Conservation (phyloP, 352 stramenopile species). For the Globisporangium okanoganense region DNA sequence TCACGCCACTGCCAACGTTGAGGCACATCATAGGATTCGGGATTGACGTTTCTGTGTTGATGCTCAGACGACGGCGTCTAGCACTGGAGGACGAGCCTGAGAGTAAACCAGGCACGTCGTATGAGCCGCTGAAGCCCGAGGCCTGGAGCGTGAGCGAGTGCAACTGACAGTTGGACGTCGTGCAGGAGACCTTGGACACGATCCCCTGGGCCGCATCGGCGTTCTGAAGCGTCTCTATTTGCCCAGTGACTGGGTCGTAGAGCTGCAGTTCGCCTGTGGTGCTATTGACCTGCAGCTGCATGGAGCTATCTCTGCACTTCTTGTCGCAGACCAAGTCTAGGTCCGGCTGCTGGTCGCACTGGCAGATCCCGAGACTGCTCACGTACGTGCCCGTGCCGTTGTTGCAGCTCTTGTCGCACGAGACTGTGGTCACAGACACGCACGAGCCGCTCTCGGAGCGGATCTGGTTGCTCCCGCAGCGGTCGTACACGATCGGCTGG, state of each 20-base stretch:
- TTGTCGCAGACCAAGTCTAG: slow-evolving; percentile 81
- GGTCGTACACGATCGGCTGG: slow-evolving; percentile 89
- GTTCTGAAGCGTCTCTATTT: slow-evolving; percentile 20
- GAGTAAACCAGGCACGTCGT: slow-evolving; percentile 35
- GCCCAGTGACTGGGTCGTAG: slow-evolving; percentile 44
- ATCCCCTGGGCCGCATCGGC: slow-evolving; percentile 22
- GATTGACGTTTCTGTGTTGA: slow-evolving; percentile 27
- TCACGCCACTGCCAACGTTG: slow-evolving; percentile 62
- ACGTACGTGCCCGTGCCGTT: slow-evolving; percentile 76
- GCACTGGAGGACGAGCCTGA: slow-evolving; percentile 11
- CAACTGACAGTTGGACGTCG: slow-evolving; percentile 38
- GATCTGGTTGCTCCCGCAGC: slow-evolving; percentile 69
- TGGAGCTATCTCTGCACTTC: slow-evolving; percentile 51
- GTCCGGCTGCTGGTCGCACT: slow-evolving; percentile 73
- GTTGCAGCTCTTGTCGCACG: slow-evolving; percentile 53
- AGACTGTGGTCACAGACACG: slow-evolving; percentile 34
- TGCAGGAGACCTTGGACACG: slow-evolving; percentile 52
- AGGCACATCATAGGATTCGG: slow-evolving; percentile 89
- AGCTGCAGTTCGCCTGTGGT: slow-evolving; percentile 52
- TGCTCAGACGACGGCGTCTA: slow-evolving; percentile 12
- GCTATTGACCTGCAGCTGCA: slow-evolving; percentile 58
- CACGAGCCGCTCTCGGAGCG: slow-evolving; percentile 75
- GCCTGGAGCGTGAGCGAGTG: slow-evolving; percentile 45
- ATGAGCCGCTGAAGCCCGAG: slow-evolving; percentile 61
- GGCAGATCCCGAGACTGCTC: slow-evolving; percentile 77